Base-by-base conservation (phyloP, 2,329 filamentous ascomycete species). In the Trichoderma cornu-damae region DNA sequence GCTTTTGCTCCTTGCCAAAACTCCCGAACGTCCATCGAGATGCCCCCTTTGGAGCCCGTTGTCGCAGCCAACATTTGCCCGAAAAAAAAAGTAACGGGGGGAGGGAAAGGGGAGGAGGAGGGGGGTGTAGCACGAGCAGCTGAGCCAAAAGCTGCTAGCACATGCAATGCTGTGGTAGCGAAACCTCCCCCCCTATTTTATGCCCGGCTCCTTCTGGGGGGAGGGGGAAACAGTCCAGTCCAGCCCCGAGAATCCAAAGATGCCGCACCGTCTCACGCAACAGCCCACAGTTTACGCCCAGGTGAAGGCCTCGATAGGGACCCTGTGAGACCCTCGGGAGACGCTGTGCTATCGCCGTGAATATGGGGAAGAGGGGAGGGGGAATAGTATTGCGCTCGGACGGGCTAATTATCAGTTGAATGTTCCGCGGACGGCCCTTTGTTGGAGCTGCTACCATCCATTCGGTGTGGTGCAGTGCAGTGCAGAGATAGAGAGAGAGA, bases 251-350 rank as follows among this genome's bases (percentile, higher is more conserved):
- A 54, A 44, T 44, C 38, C 51, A 30, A 46, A 54, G 51, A 37
- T 54, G n/a, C 51, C 38, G 46, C 40, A 40, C 24, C 24, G 43
- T 24, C 51, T 54, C 51, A 54, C 51, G 51, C 51, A 54, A 54
- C 37, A 54, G 30, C 51, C 51, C 51, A 54, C 51, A 54, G 51
- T 54, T 54, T 44, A 16, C 51, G 40, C 51, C 40, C 51, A 54
- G 37, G 51, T 6, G 18, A 37, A n/a, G n/a, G 34, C 6, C 50
- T 28, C 51, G n/a, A n/a, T 54, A 54, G 38, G 40, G n/a, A n/a
- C 51, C 51, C 40, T 54, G 37, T 40, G 51, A 46, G 40, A n/a
- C 20, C 43, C 28, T 42, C 28, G 8, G 30, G 40, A 18, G 46
- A 35, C 18, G 18, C 32, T 30, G n/a, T 22, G 32, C 16, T 16